Evolutionary conservation across 2,329 filamentous ascomycete genomes (phyloP), one percentile per base, ranked within the genome.

Genomic region (Xylaria sp.): DNA sequence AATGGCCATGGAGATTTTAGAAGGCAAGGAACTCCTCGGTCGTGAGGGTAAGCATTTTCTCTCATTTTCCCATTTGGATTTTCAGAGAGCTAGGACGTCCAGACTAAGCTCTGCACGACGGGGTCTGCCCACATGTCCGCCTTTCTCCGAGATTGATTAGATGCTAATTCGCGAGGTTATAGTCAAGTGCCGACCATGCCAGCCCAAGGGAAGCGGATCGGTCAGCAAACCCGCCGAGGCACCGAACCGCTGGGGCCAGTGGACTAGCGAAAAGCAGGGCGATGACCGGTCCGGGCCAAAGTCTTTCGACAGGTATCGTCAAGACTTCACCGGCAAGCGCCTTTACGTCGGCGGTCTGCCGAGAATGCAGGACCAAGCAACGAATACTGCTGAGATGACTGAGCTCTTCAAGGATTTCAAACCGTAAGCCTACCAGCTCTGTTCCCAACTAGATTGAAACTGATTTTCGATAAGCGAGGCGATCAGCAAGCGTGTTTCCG

Each of bases 131-230:
- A 21, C 15, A 43, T 19, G 23, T 35, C 21, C 7, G 29, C 2
- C n/a, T 27, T 19, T 31, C n/a, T 19, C 25, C 15, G 21, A 38
- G 3, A 35, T 17, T 6, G 17, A n/a, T 51, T 19, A 17, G 38
- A 44, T 47, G 29, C 54, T 65, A 52, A 65, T 25, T 27, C 3
- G 8, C 38, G 10, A 23, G 19, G 15, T 17, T 55, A 13, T 38
- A 66, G 75, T 91, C 54, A 89, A 86, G 73, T 84, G 90, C 66
- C 87, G 87, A 37, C 87, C 86, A 1, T 88, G 87, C 66, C 80
- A 87, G 61, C 83, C 84, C n/a, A 65, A 65, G 37, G 71, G 68
- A 21, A 66, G 58, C 29, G 62, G 64, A 11, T 65, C 67, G 1
- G 64, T 58, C 6, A 48, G 58, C 19, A 66, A 62, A 46, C 62